phyloP scores from a whole-genome alignment of 2,329 filamentous ascomycete species.

The Phaeoacremonium minimum region DNA sequence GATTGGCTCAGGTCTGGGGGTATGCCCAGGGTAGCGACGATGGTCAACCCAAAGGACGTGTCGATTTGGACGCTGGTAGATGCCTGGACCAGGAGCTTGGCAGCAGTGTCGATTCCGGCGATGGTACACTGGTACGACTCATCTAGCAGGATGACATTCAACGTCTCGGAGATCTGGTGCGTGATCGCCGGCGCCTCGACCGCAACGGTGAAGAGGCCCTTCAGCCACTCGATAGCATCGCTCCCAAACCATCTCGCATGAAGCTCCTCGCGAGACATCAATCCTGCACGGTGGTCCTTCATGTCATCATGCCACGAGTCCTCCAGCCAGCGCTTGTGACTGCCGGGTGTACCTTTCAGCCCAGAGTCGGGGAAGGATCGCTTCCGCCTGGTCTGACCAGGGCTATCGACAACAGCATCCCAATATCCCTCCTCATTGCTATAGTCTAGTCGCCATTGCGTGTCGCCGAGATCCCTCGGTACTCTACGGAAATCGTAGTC shows the following conservation, averaged over 20 bases:
- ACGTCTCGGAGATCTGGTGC: neutral
- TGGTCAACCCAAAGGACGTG: neutral
- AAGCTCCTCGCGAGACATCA: neutral
- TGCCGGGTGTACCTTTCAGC: neutral
- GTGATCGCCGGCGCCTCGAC: neutral
- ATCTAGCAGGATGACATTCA: neutral
- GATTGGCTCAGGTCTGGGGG: neutral
- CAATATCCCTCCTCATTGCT: slow-evolving; percentile 31
- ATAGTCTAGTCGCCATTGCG: slow-evolving; percentile 32
- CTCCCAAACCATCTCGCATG: slow-evolving; percentile 1
- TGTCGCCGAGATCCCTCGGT: slow-evolving; percentile 22
- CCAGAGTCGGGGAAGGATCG: too few species aligned
- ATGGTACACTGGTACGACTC: neutral
- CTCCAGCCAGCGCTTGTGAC: slow-evolving; percentile 2
- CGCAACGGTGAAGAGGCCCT: neutral
- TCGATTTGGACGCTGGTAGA: neutral
- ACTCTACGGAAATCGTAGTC: slow-evolving; percentile 32
- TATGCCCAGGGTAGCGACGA: neutral
- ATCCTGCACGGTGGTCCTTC: neutral
- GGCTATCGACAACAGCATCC: slow-evolving; percentile 8
- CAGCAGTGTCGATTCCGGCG: neutral
- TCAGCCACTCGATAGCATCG: neutral
- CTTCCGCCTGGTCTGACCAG: neutral
- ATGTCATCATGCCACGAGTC: neutral
- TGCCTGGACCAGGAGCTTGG: neutral